Evolutionary conservation across 768 basidiomycete genomes (phyloP).

Genomic region (Porphyrellus cyaneotinctus): DNA sequence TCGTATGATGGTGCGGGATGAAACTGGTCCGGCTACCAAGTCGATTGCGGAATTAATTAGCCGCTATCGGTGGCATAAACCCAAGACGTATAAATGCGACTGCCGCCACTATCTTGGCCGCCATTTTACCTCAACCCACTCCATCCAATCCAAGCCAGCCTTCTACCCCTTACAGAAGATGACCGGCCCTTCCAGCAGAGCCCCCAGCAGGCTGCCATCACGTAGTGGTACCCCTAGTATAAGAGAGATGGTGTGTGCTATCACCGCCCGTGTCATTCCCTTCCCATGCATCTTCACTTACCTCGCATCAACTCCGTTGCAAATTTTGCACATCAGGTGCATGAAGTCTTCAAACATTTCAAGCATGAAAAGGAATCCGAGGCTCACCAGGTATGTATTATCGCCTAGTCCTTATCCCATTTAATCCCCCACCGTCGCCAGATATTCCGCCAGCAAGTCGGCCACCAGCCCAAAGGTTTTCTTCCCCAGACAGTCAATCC

Average conservation of each 20-base stretch:
- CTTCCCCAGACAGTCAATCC: conserved; percentile 71
- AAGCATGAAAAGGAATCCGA: conserved; percentile 82
- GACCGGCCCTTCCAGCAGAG: conserved; percentile 24
- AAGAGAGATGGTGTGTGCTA: conserved; percentile 39
- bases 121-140: conserved; percentile 16
- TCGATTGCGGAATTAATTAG: not conserved
- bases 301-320: conserved; percentile 29
- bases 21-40: not conserved
- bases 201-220: conserved; percentile 32
- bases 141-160: conserved; percentile 6
- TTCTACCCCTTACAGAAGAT: conserved; percentile 10
- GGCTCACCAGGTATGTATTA: conserved; percentile 65
- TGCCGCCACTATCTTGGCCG: not conserved
- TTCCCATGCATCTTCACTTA: conserved; percentile 29
- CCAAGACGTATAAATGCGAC: conserved; percentile 20
- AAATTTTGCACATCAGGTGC: conserved; percentile 51
- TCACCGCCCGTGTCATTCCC: not conserved
- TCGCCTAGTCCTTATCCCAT: not conserved
- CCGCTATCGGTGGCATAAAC: not conserved
- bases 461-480: conserved; percentile 62
- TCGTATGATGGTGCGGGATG: no score
- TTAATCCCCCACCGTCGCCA: conserved; percentile 25
- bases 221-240: conserved; percentile 38
- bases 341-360: conserved; percentile 61
- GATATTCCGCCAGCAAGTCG: conserved; percentile 73